phyloP scores from a whole-genome alignment of 768 basidiomycete species.

The Epithele typhae region DNA sequence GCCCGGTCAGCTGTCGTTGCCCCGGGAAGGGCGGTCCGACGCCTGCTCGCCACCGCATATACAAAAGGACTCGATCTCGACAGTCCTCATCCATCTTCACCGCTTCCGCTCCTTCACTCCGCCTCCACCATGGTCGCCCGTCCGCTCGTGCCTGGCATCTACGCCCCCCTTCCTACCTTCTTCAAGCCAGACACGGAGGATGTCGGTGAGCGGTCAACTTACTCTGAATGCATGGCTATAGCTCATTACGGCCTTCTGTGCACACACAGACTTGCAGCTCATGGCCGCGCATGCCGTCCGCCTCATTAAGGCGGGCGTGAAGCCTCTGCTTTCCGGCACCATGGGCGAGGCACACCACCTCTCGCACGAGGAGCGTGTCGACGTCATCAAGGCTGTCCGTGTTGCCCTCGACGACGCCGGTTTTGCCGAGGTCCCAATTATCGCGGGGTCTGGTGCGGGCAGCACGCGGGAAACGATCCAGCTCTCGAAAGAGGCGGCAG shows the following conservation, averaged over 20 bases:
- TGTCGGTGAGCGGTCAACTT: conserved; percentile 53
- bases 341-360: conserved; percentile 50
- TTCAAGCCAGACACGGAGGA: conserved; percentile 74
- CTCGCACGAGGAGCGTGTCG: conserved; percentile 32
- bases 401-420: conserved; percentile 66
- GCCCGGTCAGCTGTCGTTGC: conserved; percentile 13
- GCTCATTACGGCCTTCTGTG: not conserved
- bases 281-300: conserved; percentile 37
- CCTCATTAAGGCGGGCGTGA: conserved; percentile 37
- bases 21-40: conserved; percentile 13
- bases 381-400: conserved; percentile 38
- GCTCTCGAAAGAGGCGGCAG: conserved; percentile 72
- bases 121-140: conserved; percentile 31
- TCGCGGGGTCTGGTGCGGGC: conserved; percentile 78
- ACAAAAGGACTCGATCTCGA: conserved; percentile 12
- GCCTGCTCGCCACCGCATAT: conserved; percentile 5
- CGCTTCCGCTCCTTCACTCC: not conserved
- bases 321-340: conserved; percentile 31
- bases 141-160: conserved; percentile 73
- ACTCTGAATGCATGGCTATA: not conserved
- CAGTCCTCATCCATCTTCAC: conserved; percentile 2
- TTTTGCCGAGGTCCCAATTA: conserved; percentile 55
- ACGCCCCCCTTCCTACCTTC: conserved; percentile 83
- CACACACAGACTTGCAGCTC: conserved; percentile 34
- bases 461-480: conserved; percentile 81